Evolutionary conservation across 345 rosid genomes (phyloP).

Genomic region (Moringa oleifera): DNA sequence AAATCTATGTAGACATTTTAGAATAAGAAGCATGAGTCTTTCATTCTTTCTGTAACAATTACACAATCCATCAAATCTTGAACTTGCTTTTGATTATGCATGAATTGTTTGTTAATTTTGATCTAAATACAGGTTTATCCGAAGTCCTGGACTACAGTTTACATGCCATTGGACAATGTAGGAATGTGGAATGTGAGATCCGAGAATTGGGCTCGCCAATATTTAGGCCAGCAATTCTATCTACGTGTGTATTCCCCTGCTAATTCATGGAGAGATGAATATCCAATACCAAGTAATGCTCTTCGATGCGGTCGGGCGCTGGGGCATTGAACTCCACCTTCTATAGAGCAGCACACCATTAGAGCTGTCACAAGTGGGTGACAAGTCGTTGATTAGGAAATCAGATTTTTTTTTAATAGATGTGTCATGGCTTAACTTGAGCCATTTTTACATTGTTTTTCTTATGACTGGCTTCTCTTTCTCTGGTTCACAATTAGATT

Average conservation of each 20-base stretch:
- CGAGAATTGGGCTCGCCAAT: constrained; percentile 62
- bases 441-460: constrained; percentile 11
- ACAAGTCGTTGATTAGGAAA: background rate
- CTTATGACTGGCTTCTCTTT: too few relatives aligned
- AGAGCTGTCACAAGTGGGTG: constrained; percentile 13
- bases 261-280: constrained; percentile 63
- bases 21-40: background rate
- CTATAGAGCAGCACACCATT: constrained; percentile 6
- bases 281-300: constrained; percentile 57
- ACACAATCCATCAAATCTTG: too few relatives aligned
- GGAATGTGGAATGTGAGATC: constrained; percentile 84
- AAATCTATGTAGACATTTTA: background rate
- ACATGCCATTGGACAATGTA: constrained; percentile 66
- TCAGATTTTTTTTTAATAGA: background rate
- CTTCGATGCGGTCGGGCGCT: constrained; percentile 54
- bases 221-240: constrained; percentile 71
- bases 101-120: too few relatives aligned
- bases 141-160: constrained; percentile 62
- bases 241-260: constrained; percentile 46
- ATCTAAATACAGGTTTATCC: constrained; percentile 51
- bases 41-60: background rate
- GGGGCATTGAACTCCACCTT: constrained; percentile 25
- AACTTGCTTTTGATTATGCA: too few relatives aligned
- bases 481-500: too few relatives aligned
- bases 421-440: constrained; percentile 16